Base-by-base conservation (phyloP, 257 asterid genomes). In the Solanum appendiculatum region DNA sequence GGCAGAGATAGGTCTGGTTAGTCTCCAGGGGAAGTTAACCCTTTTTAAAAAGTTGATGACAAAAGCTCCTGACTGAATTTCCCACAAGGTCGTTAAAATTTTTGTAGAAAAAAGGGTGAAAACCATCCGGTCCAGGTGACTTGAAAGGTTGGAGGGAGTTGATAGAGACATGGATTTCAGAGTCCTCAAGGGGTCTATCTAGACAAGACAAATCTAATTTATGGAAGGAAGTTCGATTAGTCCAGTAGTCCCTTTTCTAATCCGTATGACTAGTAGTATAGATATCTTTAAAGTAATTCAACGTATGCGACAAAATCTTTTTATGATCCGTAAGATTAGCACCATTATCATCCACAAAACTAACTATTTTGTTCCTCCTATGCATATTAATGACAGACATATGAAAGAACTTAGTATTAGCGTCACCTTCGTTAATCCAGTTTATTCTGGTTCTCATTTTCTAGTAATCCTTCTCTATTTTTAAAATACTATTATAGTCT, bases 1-100 rank as follows among this genome's bases (percentile, higher is more conserved):
- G 25, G 11, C 0, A 54, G 0, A 54, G 5, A 20, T 54, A 54
- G 3, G 63, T 54, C 21, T 54, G 4, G 7, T 54, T 20, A 6
- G 3, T 54, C 8, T 54, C 0, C 1, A 1, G 2, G 2, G 2
- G 25, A 54, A 20, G 9, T 10, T 6, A 7, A 3, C 11, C 5
- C 6, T 21, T 20, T 2, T 23, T 7, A 54, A 54, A 8, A 54
- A 1, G 5, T 54, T 20, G 25, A 20, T 54, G 63, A 54, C 63
- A 54, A 20, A 54, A 20, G 2, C n/a, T 3, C 8, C 9, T 54
- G 1, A 54, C 10, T 1, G 5, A 54, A 18, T 7, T 23, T 2
- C 9, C 5, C 10, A 54, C 5, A 5, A 54, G 21, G 63, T 3
- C 1, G 10, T 10, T 54, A 54, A 6, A 18, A 6, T 54, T 54